Percentiles rank a stretch among this genome's conserved stretches.
Evolutionary conservation across 2,329 filamentous ascomycete species (phyloP).

Genomic region (Penicillium occitanis): DNA sequence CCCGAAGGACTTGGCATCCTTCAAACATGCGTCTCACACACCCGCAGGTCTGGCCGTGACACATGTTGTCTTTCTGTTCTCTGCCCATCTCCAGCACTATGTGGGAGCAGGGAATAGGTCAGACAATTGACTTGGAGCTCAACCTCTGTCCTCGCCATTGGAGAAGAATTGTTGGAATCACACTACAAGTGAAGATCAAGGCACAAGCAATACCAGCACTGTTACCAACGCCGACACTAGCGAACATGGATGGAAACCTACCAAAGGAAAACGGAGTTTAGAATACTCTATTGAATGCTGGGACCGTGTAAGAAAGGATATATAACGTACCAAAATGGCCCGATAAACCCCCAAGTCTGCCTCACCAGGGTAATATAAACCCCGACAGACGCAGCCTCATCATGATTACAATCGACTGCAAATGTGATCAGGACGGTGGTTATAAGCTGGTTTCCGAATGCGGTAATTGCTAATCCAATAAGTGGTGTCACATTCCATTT

Average conservation of each 20-base stretch:
- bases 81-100: neutral
- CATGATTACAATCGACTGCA: neutral
- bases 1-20: neutral
- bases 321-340: neutral
- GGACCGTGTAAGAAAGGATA: neutral
- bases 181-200: neutral
- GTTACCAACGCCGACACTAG: neutral
- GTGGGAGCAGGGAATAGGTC: neutral
- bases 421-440: neutral
- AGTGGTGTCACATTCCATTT: conserved; percentile 58
- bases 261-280: neutral
- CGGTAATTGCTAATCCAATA: conserved; percentile 51
- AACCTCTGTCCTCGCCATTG: neutral
- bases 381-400: neutral
- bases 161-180: neutral
- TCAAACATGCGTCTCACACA: neutral
- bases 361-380: neutral
- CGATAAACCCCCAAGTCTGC: neutral
- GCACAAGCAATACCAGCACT: neutral
- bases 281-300: neutral
- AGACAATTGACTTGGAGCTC: neutral
- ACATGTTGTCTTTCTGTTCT: neutral
- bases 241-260: neutral
- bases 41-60: neutral
- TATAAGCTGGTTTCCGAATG: neutral